Conservation (phyloP, 176 grass and related monocot species). For the Pontederia paniculata region DNA sequence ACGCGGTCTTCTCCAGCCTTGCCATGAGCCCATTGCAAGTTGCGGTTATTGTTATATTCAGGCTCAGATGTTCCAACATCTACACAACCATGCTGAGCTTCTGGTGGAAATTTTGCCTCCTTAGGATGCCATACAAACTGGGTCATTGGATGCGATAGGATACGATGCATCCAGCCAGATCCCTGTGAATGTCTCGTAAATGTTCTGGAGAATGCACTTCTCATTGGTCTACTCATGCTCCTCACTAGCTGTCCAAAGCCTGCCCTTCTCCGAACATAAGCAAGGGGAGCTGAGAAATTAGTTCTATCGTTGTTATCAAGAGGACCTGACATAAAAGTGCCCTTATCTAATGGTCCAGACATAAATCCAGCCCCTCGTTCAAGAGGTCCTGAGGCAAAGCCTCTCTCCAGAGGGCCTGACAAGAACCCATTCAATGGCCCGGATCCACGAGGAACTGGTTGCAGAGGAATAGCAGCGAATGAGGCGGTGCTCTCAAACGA, state of each 20-base stretch:
- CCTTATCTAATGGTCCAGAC: conserved; percentile 67
- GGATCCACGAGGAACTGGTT: conserved; percentile 24
- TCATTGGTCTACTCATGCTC: conserved; percentile 15
- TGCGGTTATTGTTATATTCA: conserved; percentile 12
- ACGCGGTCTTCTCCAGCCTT: conserved; percentile 82
- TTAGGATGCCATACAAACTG: conserved; percentile 25
- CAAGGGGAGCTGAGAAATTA: conserved; percentile 29
- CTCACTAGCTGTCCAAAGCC: conserved; percentile 67
- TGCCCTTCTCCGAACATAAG: conserved; percentile 22
- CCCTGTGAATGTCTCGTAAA: conserved; percentile 39
- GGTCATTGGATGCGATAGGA: no score
- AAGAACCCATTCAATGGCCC: conserved; percentile 20
- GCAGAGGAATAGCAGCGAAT: conserved; percentile 54
- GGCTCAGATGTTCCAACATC: background rate
- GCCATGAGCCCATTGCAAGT: conserved; percentile 86
- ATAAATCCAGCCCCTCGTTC: conserved; percentile 26
- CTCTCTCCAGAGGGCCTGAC: conserved; percentile 18
- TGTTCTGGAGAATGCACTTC: conserved; percentile 30
- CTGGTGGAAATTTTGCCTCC: conserved; percentile 26
- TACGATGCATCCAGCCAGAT: no score
- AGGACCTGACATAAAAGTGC: conserved; percentile 40
- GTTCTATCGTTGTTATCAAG: background rate
- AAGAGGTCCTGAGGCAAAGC: conserved; percentile 8
- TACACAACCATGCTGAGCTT: background rate
- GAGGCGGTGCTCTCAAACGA: conserved; percentile 55